phyloP scores from a whole-genome alignment of 306 rosid genomes.

The Purshia tridentata region DNA sequence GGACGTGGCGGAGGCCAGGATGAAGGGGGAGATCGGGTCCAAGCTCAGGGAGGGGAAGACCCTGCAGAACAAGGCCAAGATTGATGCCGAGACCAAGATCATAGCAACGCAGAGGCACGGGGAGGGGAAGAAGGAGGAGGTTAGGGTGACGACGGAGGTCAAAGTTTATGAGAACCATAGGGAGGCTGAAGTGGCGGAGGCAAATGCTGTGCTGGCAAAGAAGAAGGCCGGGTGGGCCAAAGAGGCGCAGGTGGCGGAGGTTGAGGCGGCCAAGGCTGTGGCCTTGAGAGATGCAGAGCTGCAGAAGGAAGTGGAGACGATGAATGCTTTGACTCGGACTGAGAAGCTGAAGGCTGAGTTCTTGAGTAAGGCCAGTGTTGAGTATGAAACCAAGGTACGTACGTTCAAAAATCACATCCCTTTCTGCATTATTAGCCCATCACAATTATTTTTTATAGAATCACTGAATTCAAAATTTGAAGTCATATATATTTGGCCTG shows the following conservation, averaged over 20 bases:
- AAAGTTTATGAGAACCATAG: conserved; percentile 41
- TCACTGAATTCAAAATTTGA: too few species aligned
- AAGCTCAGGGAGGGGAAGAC: conserved; percentile 36
- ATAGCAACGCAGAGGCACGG: conserved; percentile 35
- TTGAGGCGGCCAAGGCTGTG: conserved; percentile 35
- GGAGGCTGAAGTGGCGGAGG: conserved; percentile 41
- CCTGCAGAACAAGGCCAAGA: conserved; percentile 37
- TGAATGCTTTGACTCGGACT: conserved; percentile 36
- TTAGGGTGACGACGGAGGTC: conserved; percentile 30
- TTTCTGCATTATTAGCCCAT: too few species aligned
- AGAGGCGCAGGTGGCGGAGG: conserved; percentile 36
- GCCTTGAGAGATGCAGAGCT: conserved; percentile 41
- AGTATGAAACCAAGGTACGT: conserved; percentile 40
- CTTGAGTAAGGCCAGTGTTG: conserved; percentile 39
- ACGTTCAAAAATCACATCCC: too few species aligned
- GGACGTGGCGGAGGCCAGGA: conserved; percentile 43
- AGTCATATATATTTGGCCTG: too few species aligned
- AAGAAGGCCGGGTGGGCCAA: conserved; percentile 32
- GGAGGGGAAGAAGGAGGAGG: conserved; percentile 39
- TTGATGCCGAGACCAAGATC: conserved; percentile 42
- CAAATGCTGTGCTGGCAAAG: conserved; percentile 34
- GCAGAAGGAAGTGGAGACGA: conserved; percentile 34
- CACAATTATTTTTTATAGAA: too few species aligned
- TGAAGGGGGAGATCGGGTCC: conserved; percentile 46
- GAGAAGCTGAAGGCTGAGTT: conserved; percentile 44